These are phyloP conservation scores for Knoxia roxburghii DNA, from an alignment of 257 asterid species.

Conservation along the genomic window DNA sequence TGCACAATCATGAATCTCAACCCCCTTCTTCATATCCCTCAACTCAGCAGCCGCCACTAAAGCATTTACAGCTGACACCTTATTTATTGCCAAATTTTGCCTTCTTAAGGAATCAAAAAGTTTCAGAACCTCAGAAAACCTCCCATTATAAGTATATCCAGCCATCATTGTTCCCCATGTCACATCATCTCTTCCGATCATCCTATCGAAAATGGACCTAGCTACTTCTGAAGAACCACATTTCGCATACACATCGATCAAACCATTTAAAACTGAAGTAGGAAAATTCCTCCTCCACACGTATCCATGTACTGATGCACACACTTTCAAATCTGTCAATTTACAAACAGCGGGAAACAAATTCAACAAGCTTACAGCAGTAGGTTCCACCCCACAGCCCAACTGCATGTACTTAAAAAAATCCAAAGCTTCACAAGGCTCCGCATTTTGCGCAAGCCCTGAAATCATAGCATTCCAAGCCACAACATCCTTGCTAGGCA, in stretches of 20 bases:
- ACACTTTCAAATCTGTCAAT: constrained; percentile 21
- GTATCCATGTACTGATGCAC: constrained; percentile 30
- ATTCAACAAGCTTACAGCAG: constrained; percentile 32
- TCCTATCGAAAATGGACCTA: constrained; percentile 20
- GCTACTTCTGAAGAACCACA: constrained; percentile 22
- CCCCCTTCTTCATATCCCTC: constrained; percentile 30
- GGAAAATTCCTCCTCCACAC: constrained; percentile 38
- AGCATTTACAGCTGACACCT: constrained; percentile 36
- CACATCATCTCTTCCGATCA: constrained; percentile 29
- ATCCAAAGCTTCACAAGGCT: constrained; percentile 24
- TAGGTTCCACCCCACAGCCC: constrained; percentile 21
- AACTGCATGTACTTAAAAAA: constrained; percentile 29
- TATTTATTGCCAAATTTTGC: constrained; percentile 18
- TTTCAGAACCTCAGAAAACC: constrained; percentile 24
- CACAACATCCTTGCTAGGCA: constrained; percentile 32
- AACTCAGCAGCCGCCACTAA: constrained; percentile 32
- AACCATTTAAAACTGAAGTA: constrained; percentile 27
- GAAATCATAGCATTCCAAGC: constrained; percentile 40
- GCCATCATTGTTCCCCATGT: constrained; percentile 49
- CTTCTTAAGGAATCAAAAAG: constrained; percentile 25
- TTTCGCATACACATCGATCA: constrained; percentile 36
- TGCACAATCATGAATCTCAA: constrained; percentile 25
- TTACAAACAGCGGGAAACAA: constrained; percentile 37
- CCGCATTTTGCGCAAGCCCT: constrained; percentile 26
- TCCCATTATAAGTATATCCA: constrained; percentile 37